Conservation (phyloP, 1,284 basidiomycete species). For the Sphaerobolus stellatus region DNA sequence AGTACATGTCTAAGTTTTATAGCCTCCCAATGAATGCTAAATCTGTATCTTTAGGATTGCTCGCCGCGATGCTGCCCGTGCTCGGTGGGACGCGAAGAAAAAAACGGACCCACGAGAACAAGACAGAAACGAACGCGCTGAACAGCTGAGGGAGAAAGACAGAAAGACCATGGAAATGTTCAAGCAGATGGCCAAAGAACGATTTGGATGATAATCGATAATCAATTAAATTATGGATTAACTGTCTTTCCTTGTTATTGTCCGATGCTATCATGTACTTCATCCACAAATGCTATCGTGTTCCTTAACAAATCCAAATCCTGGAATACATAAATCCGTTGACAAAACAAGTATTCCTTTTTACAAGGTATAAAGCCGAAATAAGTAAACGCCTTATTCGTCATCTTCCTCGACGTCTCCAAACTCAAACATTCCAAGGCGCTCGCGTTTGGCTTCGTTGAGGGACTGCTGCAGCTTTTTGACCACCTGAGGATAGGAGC, state of each 20-base stretch:
- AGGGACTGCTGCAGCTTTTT: conserved; percentile 67
- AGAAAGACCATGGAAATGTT: conserved; percentile 84
- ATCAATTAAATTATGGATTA: not conserved
- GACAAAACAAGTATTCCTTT: too few species aligned
- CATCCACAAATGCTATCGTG: too few species aligned
- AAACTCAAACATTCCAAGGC: conserved; percentile 86
- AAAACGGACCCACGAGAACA: conserved; percentile 41
- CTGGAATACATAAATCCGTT: too few species aligned
- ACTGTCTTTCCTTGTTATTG: too few species aligned
- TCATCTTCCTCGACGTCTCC: conserved; percentile 80
- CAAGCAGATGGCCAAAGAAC: conserved; percentile 70
- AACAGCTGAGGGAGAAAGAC: conserved; percentile 65
- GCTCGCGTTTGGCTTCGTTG: conserved; percentile 68
- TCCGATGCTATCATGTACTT: too few species aligned
- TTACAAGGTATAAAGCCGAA: too few species aligned
- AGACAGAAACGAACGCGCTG: conserved; percentile 35
- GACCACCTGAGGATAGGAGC: conserved; percentile 67
- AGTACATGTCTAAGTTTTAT: too few species aligned
- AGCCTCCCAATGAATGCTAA: conserved; percentile 4
- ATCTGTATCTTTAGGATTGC: conserved; percentile 50
- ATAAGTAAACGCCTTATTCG: too few species aligned
- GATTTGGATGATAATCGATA: conserved; percentile 51
- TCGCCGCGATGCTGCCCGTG: conserved; percentile 61
- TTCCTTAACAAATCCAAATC: too few species aligned
- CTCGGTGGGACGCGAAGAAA: conserved; percentile 53